These are phyloP conservation scores for Amoebophrya sp. DNA, from an alignment of 169 alveolate species.

Conservation along the genomic window DNA sequence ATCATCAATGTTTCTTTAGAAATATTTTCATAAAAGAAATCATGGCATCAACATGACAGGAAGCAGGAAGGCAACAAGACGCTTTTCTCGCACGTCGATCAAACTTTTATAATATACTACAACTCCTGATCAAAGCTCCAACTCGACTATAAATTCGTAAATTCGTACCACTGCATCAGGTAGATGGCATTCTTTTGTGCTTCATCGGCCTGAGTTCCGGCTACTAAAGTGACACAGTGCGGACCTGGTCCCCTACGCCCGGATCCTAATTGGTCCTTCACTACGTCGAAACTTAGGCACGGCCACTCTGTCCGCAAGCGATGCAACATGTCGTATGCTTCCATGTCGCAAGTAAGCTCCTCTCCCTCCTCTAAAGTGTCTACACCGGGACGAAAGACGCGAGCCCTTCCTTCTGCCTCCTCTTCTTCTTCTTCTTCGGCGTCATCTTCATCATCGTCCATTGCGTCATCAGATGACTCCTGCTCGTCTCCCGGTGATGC, in stretches of 20 bases:
- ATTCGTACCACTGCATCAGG: constrained; percentile 41
- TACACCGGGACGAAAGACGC: neutral
- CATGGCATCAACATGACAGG: neutral
- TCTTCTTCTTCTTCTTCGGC: neutral
- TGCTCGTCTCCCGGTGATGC: neutral
- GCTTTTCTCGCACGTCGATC: neutral
- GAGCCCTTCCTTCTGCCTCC: neutral
- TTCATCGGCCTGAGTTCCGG: constrained; percentile 39
- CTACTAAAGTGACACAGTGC: constrained; percentile 35
- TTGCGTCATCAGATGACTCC: neutral
- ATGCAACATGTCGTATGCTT: constrained; percentile 47
- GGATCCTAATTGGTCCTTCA: constrained; percentile 35
- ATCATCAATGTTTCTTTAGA: neutral
- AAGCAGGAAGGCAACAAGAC: neutral
- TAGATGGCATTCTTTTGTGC: constrained; percentile 6
- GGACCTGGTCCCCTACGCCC: constrained; percentile 33
- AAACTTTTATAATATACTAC: neutral
- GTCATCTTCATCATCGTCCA: neutral
- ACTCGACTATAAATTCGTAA: constrained; percentile 27
- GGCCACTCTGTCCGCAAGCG: constrained; percentile 42
- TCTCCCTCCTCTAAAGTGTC: neutral
- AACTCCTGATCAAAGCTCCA: constrained; percentile 14
- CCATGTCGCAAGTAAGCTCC: constrained; percentile 37
- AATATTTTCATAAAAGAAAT: neutral
- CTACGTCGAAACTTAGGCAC: constrained; percentile 45